Evolutionary conservation across 73 alveolate genomes (phyloP).

Genomic region (Durusdinium trenchii): DNA sequence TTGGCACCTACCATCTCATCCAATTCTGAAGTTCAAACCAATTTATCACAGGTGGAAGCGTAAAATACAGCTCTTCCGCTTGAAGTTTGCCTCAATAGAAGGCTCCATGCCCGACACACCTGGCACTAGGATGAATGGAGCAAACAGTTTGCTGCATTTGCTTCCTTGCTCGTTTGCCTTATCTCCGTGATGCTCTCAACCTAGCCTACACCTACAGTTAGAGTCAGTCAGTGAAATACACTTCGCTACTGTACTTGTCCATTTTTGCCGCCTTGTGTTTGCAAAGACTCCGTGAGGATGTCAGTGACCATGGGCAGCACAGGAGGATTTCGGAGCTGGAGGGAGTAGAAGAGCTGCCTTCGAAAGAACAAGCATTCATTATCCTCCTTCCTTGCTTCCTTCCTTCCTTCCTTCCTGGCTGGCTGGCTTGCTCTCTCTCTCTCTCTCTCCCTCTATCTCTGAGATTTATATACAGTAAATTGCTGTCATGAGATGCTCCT

Average conservation of each 20-base stretch:
- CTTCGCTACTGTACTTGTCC: too few species aligned
- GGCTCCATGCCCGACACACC: slow-evolving; percentile 6
- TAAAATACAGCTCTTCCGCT: neutral
- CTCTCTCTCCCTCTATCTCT: neutral
- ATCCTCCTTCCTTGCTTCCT: neutral
- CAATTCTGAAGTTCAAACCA: neutral
- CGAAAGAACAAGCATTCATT: neutral
- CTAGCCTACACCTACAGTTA: too few species aligned
- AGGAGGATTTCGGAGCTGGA: slow-evolving; percentile 71
- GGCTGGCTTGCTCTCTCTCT: neutral
- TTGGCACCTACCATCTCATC: slow-evolving; percentile 6
- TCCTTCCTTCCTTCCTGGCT: neutral
- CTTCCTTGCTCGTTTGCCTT: too few species aligned
- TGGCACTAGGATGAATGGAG: neutral
- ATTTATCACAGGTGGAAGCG: neutral
- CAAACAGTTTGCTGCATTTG: neutral
- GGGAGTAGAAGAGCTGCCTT: slow-evolving; percentile 71
- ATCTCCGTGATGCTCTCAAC: too few species aligned
- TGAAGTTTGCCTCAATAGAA: neutral
- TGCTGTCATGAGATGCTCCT: neutral
- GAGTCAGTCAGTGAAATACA: too few species aligned
- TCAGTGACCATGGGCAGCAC: slow-evolving; percentile 65
- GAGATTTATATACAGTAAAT: neutral
- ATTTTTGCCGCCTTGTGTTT: neutral
- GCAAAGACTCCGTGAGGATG: slow-evolving; percentile 55